Evolutionary conservation across 2,329 filamentous ascomycete species (phyloP).

Genomic region (Trichoderma sp.): DNA sequence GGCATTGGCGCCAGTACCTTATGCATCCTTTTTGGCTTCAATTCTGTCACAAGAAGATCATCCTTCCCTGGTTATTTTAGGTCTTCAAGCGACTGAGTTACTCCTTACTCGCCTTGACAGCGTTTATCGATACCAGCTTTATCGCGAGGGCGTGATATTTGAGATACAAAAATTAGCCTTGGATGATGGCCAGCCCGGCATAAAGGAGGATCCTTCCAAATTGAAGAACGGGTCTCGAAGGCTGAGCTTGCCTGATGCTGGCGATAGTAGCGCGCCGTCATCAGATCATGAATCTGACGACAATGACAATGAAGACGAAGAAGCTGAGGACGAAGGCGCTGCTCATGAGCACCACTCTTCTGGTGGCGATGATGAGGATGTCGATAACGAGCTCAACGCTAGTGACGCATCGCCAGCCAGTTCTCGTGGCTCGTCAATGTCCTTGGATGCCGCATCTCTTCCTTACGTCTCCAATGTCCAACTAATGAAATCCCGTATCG

Average conservation of each 20-base stretch:
- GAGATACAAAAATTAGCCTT: slow-evolving; percentile 82
- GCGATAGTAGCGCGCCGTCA: slow-evolving; percentile 29
- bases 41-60: slow-evolving; percentile 97
- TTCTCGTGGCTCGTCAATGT: slow-evolving; percentile 68
- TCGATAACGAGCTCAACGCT: slow-evolving; percentile 52
- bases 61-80: slow-evolving; percentile 79
- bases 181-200: slow-evolving; percentile 37
- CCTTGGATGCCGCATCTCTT: slow-evolving; percentile 56
- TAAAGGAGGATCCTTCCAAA: not conserved
- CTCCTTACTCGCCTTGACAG: slow-evolving; percentile 79
- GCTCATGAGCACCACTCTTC: slow-evolving; percentile 46
- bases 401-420: slow-evolving; percentile 66
- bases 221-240: slow-evolving; percentile 18
- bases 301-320: slow-evolving; percentile 29
- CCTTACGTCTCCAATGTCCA: slow-evolving; percentile 50
- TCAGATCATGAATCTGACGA: slow-evolving; percentile 35
- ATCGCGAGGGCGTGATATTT: slow-evolving; percentile 91
- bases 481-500: slow-evolving; percentile 67
- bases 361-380: slow-evolving; percentile 51
- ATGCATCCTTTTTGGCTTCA: slow-evolving; percentile 91
- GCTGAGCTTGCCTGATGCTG: not conserved
- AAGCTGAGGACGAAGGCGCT: slow-evolving; percentile 31
- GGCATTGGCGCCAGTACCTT: slow-evolving; percentile 82
- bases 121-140: slow-evolving; percentile 94
- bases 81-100: slow-evolving; percentile 85